Base-by-base conservation (phyloP, 352 stramenopile genomes). In the Globisporangium perplexum region DNA sequence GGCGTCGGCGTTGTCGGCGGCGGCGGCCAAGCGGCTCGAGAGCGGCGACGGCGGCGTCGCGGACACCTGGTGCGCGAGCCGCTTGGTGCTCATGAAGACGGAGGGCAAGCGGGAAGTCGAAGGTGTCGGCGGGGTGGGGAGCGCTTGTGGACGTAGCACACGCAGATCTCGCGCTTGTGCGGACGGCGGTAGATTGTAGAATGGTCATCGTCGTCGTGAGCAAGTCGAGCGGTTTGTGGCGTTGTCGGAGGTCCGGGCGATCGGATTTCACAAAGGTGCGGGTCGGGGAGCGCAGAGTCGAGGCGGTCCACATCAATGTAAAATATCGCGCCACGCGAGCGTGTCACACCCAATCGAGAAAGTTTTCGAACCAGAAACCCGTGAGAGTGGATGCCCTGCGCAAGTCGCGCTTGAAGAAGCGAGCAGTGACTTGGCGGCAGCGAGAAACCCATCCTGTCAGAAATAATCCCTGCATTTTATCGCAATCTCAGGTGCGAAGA, bases 11-110 rank as follows among this genome's bases (percentile, higher is more conserved):
- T 38, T 11, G 12, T 15, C 33, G 18, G 26, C 20, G 1, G 44
- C 35, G 18, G 46, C 53, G 17, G 51, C 55, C 39, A 61, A 33
- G 22, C 15, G 30, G 41, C 47, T 61, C 38, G 35, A 23, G 47
- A 26, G 55, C 39, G 55, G 55, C 18, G 55, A 61, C n/a, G 55
- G 55, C 31, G 55, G 55, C 23, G 55, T 61, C 20, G 55, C 48
- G 30, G 55, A 61, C 15, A 61, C 55, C 48, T 61, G 55, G 55
- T 61, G 55, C 6, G 48, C 55, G 22, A 52, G 28, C 18, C 55
- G 55, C 55, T 61, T 61, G 20, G 55, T 50, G 47, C 55, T 61
- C 39, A 48, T 61, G 22, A 28, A 14, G 31, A 14, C 31, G 31
- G 30, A 33, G 4, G 30, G 7, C 30, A 33, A 33, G n/a, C n/a